A percentile compares a stretch with the other conserved stretches of the same genome.
phyloP scores from a whole-genome alignment of 176 grass and related monocot genomes.

The Pharus latifolius region DNA sequence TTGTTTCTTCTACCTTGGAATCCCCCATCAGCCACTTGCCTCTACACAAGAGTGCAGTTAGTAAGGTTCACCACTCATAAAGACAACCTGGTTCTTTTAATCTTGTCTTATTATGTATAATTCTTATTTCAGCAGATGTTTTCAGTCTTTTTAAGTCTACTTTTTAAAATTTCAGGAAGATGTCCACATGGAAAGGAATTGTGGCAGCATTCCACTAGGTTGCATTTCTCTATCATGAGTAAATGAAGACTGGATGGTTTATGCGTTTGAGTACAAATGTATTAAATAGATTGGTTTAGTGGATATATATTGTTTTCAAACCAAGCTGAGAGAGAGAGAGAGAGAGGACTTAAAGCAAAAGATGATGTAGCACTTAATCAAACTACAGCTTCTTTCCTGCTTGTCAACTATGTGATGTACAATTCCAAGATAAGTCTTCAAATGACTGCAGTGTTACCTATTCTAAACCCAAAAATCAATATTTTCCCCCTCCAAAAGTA shows the following conservation, averaged over 20 bases:
- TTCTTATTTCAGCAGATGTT: not conserved
- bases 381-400: no score
- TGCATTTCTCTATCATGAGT: not conserved
- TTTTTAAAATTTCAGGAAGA: not conserved
- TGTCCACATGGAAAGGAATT: not conserved
- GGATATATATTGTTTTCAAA: not conserved
- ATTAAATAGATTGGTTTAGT: not conserved
- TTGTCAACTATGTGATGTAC: not conserved
- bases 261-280: not conserved
- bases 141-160: not conserved
- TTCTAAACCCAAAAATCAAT: not conserved
- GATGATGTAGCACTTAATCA: no score
- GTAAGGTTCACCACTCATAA: not conserved
- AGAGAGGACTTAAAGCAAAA: no score
- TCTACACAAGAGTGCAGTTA: constrained; percentile 24
- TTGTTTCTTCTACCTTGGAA: constrained; percentile 92
- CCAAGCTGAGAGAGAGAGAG: not conserved
- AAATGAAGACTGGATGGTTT: not conserved
- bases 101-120: not conserved
- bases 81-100: not conserved
- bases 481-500: not conserved
- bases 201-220: not conserved
- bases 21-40: constrained; percentile 57
- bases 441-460: not conserved
- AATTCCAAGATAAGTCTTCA: no score